Conservation (phyloP, 805 yeast genomes). For the Henningerozyma blattae region DNA sequence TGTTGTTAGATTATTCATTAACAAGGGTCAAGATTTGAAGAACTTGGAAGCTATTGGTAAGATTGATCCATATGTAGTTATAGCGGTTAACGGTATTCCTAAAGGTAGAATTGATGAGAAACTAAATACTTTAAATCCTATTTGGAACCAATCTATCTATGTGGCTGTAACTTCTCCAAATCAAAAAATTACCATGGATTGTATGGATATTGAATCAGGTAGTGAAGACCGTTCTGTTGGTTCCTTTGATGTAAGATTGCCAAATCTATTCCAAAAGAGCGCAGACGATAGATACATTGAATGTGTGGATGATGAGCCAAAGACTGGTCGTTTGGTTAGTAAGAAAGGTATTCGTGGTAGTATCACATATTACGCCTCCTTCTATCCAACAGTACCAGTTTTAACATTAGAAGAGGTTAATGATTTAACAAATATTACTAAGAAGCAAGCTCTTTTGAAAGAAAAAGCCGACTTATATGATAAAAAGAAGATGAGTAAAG, state of each 20-base stretch:
- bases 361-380: slow-evolving; percentile 60
- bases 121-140: slow-evolving; percentile 62
- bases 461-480: slow-evolving; percentile 23
- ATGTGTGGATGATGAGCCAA: slow-evolving; percentile 40
- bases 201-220: slow-evolving; percentile 76
- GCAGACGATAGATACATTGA: slow-evolving; percentile 52
- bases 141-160: slow-evolving; percentile 74
- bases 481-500: slow-evolving; percentile 21
- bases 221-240: slow-evolving; percentile 86
- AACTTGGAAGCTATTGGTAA: slow-evolving; percentile 85
- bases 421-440: slow-evolving; percentile 38
- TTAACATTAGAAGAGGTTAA: slow-evolving; percentile 59
- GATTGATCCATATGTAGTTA: slow-evolving; percentile 82
- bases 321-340: slow-evolving; percentile 52
- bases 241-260: slow-evolving; percentile 55
- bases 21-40: slow-evolving; percentile 59
- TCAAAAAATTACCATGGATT: slow-evolving; percentile 76
- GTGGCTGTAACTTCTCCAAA: slow-evolving; percentile 73
- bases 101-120: slow-evolving; percentile 65
- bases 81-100: slow-evolving; percentile 64
- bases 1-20: slow-evolving; percentile 62
- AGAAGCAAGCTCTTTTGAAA: slow-evolving; percentile 27
- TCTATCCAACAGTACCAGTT: slow-evolving; percentile 78
- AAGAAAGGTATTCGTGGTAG: slow-evolving; percentile 79
- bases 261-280: slow-evolving; percentile 52